Percentiles rank a stretch among this genome's conserved stretches.
Conservation (phyloP, 495 filamentous ascomycete genomes). For the Astrothelium macrocarpum region DNA sequence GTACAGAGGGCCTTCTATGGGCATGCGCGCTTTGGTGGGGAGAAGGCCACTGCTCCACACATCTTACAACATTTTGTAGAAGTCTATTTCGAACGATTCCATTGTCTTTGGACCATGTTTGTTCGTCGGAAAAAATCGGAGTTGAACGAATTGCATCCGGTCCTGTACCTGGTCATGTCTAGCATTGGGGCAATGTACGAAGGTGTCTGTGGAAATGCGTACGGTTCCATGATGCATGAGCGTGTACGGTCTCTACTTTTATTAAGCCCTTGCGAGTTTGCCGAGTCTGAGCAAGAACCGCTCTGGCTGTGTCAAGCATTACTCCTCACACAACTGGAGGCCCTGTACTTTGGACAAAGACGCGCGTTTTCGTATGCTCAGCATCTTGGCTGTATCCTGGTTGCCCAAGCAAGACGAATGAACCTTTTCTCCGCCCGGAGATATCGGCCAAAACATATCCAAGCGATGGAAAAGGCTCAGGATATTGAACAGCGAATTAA, state of each 20-base stretch:
- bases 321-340: background rate
- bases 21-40: background rate
- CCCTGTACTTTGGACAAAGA: constrained; percentile 2
- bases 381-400: constrained; percentile 1
- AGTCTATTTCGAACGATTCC: background rate
- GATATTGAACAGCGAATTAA: background rate
- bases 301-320: background rate
- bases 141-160: background rate
- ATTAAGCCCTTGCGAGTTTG: background rate
- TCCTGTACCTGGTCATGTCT: constrained; percentile 1
- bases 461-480: background rate
- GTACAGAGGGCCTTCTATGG: constrained; percentile 1
- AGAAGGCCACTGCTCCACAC: background rate
- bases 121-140: constrained; percentile 1
- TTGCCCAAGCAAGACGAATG: constrained; percentile 3
- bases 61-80: constrained; percentile 4
- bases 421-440: background rate
- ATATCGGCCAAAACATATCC: constrained; percentile 2
- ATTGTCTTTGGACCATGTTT: background rate
- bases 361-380: constrained; percentile 4
- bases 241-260: background rate
- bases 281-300: constrained; percentile 2
- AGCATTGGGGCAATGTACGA: constrained; percentile 5
- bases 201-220: background rate
- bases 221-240: constrained; percentile 1